A percentile compares a stretch with the other conserved stretches of the same genome.
phyloP scores from a whole-genome alignment of 768 basidiomycete genomes.

The Russula brevipes region DNA sequence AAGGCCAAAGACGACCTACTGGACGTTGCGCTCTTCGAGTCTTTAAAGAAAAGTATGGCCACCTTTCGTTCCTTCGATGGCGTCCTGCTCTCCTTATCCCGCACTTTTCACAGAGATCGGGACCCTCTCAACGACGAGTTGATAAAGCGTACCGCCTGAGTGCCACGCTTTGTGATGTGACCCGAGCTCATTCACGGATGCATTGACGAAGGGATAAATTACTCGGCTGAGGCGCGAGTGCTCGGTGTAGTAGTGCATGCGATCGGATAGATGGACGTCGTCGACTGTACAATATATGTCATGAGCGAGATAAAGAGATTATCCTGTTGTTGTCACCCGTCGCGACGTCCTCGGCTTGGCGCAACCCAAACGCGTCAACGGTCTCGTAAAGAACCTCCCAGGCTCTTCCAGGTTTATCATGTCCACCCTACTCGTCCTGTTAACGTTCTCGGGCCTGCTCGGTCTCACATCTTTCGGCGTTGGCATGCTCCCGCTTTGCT shows the following conservation, averaged over 20 bases:
- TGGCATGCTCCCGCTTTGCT: slow-evolving; percentile 71
- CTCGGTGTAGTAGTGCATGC: background rate
- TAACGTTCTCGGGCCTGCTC: slow-evolving; percentile 56
- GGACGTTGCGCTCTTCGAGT: slow-evolving; percentile 18
- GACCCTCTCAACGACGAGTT: slow-evolving; percentile 31
- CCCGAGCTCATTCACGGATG: background rate
- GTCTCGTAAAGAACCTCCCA: background rate
- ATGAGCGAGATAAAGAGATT: slow-evolving; percentile 24
- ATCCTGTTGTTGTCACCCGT: background rate
- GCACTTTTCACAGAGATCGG: slow-evolving; percentile 28
- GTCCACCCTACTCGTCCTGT: slow-evolving; percentile 38
- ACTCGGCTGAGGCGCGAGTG: background rate
- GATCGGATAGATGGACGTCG: background rate
- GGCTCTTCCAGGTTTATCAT: slow-evolving; percentile 20
- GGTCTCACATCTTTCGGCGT: slow-evolving; percentile 59
- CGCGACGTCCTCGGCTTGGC: no score
- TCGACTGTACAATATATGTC: slow-evolving; percentile 8
- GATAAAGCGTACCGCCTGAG: slow-evolving; percentile 27
- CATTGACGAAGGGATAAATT: background rate
- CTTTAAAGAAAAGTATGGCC: slow-evolving; percentile 18
- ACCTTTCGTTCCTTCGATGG: background rate
- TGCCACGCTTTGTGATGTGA: background rate
- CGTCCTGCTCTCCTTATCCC: background rate
- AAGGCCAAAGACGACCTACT: slow-evolving; percentile 22
- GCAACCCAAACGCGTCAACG: no score